Conservation (phyloP, 805 yeast genomes). For the Ogataea saltuana region DNA sequence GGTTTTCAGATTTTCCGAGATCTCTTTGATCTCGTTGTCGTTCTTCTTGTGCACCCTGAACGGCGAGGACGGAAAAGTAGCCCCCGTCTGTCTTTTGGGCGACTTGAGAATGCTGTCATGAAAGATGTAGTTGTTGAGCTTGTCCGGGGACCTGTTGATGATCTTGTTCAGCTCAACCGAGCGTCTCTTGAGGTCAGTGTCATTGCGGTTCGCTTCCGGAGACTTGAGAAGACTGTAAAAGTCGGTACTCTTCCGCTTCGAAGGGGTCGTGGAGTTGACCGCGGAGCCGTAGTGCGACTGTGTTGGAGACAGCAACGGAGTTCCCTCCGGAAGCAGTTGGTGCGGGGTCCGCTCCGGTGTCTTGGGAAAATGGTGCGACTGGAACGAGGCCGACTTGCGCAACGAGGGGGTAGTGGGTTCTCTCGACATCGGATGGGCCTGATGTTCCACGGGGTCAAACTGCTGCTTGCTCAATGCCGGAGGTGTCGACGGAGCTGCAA, state of each 20-base stretch:
- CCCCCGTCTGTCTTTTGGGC: conserved; percentile 21
- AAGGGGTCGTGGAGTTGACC: conserved; percentile 31
- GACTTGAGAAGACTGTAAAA: conserved; percentile 38
- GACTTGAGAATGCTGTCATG: conserved; percentile 29
- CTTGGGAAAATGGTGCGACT: conserved; percentile 26
- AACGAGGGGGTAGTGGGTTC: conserved; percentile 33
- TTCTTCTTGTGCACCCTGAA: conserved; percentile 33
- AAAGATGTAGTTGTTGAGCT: conserved; percentile 26
- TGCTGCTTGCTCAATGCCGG: not conserved
- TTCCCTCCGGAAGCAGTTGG: conserved; percentile 30
- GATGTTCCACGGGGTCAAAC: not conserved
- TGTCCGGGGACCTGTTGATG: conserved; percentile 31
- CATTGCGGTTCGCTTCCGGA: conserved; percentile 31
- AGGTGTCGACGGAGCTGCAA: conserved; percentile 1
- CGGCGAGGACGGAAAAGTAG: conserved; percentile 23
- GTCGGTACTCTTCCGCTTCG: conserved; percentile 36
- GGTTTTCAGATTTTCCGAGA: conserved; percentile 38
- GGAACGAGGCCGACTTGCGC: conserved; percentile 22
- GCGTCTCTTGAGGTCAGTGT: conserved; percentile 30
- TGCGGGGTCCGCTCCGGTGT: conserved; percentile 36
- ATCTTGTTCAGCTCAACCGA: conserved; percentile 36
- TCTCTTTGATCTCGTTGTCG: conserved; percentile 37
- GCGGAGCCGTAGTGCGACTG: conserved; percentile 16
- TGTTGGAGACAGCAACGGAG: conserved; percentile 39
- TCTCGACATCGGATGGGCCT: conserved; percentile 2